Conservation (phyloP, 192 early-diverging fungal species). For the Gryganskiella cystojenkinii region DNA sequence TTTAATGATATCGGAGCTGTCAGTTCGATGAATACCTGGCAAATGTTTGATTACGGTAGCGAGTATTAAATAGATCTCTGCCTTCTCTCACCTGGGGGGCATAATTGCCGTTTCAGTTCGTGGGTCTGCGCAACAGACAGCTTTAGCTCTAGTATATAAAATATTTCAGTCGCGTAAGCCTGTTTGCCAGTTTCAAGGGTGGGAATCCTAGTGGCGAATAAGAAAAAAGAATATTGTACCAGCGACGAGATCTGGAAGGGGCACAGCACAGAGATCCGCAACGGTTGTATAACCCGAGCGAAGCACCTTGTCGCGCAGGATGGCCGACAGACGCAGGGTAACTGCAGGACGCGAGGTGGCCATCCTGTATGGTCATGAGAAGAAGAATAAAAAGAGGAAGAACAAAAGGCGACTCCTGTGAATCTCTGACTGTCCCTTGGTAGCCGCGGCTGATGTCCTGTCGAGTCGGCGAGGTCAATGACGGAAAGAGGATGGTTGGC, state of each 20-base stretch:
- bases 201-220: neutral
- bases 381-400: neutral
- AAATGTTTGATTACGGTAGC: no score
- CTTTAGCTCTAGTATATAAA: conserved; percentile 14
- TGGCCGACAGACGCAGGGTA: conserved; percentile 25
- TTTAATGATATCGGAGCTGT: no score
- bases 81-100: conserved; percentile 15
- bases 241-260: conserved; percentile 2
- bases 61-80: no score
- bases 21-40: neutral
- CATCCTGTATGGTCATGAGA: neutral
- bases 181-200: no score
- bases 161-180: no score
- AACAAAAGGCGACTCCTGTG: no score
- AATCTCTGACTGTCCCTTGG: no score
- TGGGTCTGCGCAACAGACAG: conserved; percentile 12
- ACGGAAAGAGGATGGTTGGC: no score
- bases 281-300: conserved; percentile 35
- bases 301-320: conserved; percentile 24
- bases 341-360: conserved; percentile 29
- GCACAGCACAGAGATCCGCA: conserved; percentile 18
- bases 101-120: conserved; percentile 17
- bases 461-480: no score
- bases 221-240: neutral
- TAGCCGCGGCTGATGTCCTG: no score